Evolutionary conservation across 108 stramenopile genomes (phyloP), one percentile per base, ranked within the genome.

Genomic region (Nitzschia sp.): DNA sequence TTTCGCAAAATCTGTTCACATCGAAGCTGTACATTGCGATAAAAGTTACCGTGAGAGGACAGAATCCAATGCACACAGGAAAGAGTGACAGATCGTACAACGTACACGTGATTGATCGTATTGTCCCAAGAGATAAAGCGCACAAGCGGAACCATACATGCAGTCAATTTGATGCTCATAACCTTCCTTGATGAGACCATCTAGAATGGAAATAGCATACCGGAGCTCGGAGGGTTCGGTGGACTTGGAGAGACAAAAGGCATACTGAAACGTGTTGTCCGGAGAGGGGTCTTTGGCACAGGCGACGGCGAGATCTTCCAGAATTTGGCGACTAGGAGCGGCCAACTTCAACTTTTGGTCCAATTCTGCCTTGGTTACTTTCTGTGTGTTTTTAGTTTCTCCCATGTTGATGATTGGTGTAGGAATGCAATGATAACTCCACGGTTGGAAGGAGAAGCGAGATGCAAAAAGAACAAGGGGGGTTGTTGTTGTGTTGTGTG

Each of bases 111-210:
- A 72, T 65, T 82, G 78, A 11, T 86, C 76, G 54, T 85, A 89
- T 54, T 89, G 77, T 51, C 79, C 85, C 60, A 93, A 71, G 24
- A 90, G 74, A 61, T 93, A 93, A 41, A 87, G 71, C 7, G 92
- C 92, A n/a, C 77, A 75, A 0, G 87, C 86, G 0, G 85, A 64
- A 14, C 89, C 92, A 69, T 86, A 86, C 89, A 93, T 89, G 61
- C 89, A 90, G 71, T 93, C 92, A 0, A 93, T 57, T 72, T 90
- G 86, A 74, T 90, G 88, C 41, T 80, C 78, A 62, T 89, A 93
- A 20, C 87, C 89, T 11, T 88, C 80, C 68, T 82, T 86, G 12
- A 90, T 75, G 8, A 93, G 67, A 15, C 87, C 86, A 78, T 90
- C 86, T 17, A 93, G 75, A 40, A 93, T 85, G 42, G 82, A 72